Conservation (phyloP, 106 monocot species). For the Dendrobium officinale region DNA sequence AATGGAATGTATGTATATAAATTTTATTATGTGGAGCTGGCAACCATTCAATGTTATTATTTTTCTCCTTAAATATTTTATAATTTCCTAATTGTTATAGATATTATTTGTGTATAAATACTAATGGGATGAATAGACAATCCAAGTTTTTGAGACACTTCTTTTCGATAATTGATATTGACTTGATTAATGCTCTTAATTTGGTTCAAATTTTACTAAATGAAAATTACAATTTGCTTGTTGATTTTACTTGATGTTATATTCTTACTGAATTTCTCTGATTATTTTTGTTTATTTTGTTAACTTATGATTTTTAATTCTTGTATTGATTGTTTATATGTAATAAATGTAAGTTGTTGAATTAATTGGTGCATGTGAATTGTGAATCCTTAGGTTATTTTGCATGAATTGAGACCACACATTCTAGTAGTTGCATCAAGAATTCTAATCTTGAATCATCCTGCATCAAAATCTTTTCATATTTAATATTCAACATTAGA, state of each 20-base stretch:
- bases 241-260: not conserved
- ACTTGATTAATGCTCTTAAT: not conserved
- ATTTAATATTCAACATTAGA: too few relatives aligned
- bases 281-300: not conserved
- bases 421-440: not conserved
- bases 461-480: too few relatives aligned
- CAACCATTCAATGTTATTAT: too few relatives aligned
- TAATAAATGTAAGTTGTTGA: too few relatives aligned
- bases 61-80: too few relatives aligned
- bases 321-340: not conserved
- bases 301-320: not conserved
- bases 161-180: not conserved
- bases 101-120: too few relatives aligned
- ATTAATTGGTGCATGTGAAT: too few relatives aligned
- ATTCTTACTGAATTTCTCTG: not conserved
- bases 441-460: not conserved
- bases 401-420: not conserved
- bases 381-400: too few relatives aligned
- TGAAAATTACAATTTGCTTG: not conserved
- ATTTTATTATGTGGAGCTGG: too few relatives aligned
- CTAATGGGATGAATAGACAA: not conserved
- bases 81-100: too few relatives aligned
- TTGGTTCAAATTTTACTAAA: not conserved
- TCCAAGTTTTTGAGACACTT: not conserved
- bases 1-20: too few relatives aligned